phyloP scores from a whole-genome alignment of 495 filamentous ascomycete species.

The Peziza echinospora region DNA sequence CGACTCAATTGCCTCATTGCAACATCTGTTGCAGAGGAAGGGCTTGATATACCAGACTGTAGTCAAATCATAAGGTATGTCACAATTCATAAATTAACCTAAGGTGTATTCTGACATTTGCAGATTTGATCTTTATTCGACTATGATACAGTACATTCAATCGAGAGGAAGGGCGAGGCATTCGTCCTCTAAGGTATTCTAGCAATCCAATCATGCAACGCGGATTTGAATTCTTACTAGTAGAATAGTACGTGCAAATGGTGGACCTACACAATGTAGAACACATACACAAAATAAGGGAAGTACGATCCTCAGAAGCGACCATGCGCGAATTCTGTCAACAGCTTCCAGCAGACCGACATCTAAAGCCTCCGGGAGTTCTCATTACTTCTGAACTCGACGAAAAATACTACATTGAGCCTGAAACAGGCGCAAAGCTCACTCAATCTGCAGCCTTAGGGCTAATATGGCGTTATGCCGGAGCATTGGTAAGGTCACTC shows the following conservation, averaged over 20 bases:
- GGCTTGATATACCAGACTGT: constrained; percentile 88
- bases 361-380: constrained; percentile 31
- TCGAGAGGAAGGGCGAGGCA: constrained; percentile 78
- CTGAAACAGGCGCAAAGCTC: constrained; percentile 52
- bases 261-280: constrained; percentile 40
- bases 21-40: constrained; percentile 85
- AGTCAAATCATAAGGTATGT: constrained; percentile 54
- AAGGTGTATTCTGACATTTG: background rate
- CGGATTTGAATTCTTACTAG: no score
- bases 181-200: constrained; percentile 33
- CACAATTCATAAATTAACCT: background rate
- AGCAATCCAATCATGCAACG: no score
- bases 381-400: background rate
- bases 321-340: constrained; percentile 55
- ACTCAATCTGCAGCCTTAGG: constrained; percentile 24
- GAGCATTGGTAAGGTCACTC: constrained; percentile 27
- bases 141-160: constrained; percentile 89
- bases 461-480: constrained; percentile 30
- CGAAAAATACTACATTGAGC: constrained; percentile 33
- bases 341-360: constrained; percentile 50
- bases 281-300: constrained; percentile 33
- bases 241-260: constrained; percentile 58
- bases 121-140: constrained; percentile 70
- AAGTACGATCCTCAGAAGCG: constrained; percentile 34
- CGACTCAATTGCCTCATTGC: constrained; percentile 76